Percentiles rank a stretch among this genome's conserved stretches.
Conservation (phyloP, 495 filamentous ascomycete genomes). For the Rusavskia elegans region DNA sequence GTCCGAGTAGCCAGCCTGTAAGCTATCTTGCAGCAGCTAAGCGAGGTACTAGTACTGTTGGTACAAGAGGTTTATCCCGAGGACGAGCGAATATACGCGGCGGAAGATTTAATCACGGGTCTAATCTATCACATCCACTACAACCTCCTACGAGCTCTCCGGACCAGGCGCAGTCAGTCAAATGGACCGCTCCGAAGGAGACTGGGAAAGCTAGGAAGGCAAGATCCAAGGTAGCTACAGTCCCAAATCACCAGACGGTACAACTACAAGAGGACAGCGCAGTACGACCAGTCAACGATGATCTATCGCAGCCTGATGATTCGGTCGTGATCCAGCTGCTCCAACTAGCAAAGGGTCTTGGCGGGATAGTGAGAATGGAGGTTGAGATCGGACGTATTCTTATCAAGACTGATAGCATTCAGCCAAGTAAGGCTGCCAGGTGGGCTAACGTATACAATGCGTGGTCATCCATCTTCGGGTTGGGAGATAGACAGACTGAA, state of each 20-base stretch:
- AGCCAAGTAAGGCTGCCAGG: background rate
- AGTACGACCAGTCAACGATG: too few relatives aligned
- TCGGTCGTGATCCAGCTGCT: background rate
- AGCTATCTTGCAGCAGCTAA: background rate
- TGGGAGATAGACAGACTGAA: background rate
- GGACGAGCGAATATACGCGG: background rate
- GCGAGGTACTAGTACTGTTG: background rate
- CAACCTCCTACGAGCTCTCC: too few relatives aligned
- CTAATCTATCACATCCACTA: background rate
- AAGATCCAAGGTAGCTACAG: too few relatives aligned
- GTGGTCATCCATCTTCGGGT: constrained; percentile 2
- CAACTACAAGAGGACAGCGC: background rate
- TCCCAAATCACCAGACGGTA: background rate
- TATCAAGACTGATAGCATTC: constrained; percentile 1
- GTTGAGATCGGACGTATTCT: constrained; percentile 23
- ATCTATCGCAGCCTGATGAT: background rate
- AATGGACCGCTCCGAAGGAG: too few relatives aligned
- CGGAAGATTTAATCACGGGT: background rate
- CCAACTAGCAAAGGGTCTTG: background rate
- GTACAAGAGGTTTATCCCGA: background rate
- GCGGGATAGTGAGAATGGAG: constrained; percentile 17
- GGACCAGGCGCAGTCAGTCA: too few relatives aligned
- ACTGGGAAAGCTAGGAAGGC: too few relatives aligned
- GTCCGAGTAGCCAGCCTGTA: background rate
- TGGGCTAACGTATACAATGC: constrained; percentile 1